Evolutionary conservation across 768 basidiomycete genomes (phyloP).

Genomic region (Lactarius hengduanensis): DNA sequence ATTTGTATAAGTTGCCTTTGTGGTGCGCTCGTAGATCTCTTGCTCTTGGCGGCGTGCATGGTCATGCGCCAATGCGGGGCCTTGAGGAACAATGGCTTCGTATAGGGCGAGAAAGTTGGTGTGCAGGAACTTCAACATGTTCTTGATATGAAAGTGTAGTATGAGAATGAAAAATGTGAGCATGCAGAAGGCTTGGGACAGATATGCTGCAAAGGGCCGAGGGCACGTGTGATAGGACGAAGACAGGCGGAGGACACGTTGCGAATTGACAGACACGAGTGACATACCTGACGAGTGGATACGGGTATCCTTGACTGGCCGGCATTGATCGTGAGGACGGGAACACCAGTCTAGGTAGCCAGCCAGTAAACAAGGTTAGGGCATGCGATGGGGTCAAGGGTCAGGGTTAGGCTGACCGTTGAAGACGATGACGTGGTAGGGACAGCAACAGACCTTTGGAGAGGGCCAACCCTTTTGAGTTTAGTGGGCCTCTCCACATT

Average conservation of each 20-base stretch:
- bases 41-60: constrained; percentile 82
- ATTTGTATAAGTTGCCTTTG: constrained; percentile 80
- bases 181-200: constrained; percentile 4
- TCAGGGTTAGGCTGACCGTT: constrained; percentile 30
- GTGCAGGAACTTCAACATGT: constrained; percentile 72
- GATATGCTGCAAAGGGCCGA: neutral
- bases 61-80: constrained; percentile 66
- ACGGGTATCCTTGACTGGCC: constrained; percentile 70
- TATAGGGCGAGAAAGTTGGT: constrained; percentile 74
- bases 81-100: constrained; percentile 47
- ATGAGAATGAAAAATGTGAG: constrained; percentile 7
- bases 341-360: constrained; percentile 51
- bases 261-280: constrained; percentile 17
- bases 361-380: neutral
- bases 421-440: constrained; percentile 41
- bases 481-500: constrained; percentile 51
- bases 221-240: neutral
- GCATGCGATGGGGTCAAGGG: neutral
- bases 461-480: constrained; percentile 52
- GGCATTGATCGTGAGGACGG: constrained; percentile 62
- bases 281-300: constrained; percentile 67
- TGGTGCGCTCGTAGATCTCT: constrained; percentile 71
- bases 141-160: constrained; percentile 38
- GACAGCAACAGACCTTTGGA: constrained; percentile 44
- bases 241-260: constrained; percentile 20